Evolutionary conservation across 345 rosid genomes (phyloP).

Genomic region (Eutrema heterophyllum): DNA sequence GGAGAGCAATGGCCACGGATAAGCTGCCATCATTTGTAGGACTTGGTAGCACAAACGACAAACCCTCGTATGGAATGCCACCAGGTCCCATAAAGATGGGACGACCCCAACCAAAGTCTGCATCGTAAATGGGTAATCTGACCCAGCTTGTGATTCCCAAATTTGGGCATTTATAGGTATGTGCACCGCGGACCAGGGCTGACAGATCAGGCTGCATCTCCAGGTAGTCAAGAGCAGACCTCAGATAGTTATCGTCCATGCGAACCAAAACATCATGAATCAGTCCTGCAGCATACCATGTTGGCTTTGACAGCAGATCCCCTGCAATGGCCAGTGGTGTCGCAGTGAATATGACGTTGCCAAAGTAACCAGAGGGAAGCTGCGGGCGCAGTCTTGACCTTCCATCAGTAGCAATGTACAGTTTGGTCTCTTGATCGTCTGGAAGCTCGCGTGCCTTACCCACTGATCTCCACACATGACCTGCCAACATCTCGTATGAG

Average conservation of each 20-base stretch:
- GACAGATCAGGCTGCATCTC: conserved; percentile 84
- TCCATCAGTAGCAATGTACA: conserved; percentile 93
- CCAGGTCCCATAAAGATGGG: conserved; percentile 96
- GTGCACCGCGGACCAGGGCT: conserved; percentile 76
- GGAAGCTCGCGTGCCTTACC: conserved; percentile 70
- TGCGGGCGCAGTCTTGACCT: conserved; percentile 67
- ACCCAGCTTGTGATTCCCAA: conserved; percentile 90
- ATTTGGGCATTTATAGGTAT: conserved; percentile 78
- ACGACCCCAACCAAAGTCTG: conserved; percentile 95
- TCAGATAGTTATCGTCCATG: conserved; percentile 79
- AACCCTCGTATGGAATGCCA: conserved; percentile 76
- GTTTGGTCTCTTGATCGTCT: conserved; percentile 58
- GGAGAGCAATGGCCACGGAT: conserved; percentile 78
- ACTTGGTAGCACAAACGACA: conserved; percentile 75
- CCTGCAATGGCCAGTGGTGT: conserved; percentile 77
- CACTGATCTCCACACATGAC: conserved; percentile 83
- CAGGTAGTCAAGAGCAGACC: conserved; percentile 93
- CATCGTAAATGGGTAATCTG: conserved; percentile 80
- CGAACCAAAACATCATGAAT: conserved; percentile 75
- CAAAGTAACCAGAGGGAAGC: conserved; percentile 90
- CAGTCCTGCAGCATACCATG: conserved; percentile 73
- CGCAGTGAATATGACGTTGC: conserved; percentile 85
- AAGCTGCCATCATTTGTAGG: conserved; percentile 69
- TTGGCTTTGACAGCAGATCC: conserved; percentile 66
- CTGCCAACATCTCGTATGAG: conserved; percentile 89